phyloP scores from a whole-genome alignment of 1,139 yeast genomes.

The Protomyces inouyei region DNA sequence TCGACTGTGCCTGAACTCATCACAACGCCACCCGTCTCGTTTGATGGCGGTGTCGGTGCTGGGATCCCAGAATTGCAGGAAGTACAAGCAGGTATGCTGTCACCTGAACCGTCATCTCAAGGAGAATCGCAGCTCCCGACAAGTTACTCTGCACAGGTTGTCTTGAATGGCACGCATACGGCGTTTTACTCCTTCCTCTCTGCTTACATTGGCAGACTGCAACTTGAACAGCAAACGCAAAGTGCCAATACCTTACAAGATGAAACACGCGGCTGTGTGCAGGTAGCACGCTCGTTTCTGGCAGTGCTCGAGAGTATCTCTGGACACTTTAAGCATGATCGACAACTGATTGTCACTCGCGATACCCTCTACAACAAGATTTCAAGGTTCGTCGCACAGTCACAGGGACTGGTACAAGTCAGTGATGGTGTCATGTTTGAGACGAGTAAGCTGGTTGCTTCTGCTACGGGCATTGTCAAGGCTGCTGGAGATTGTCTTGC shows the following conservation, averaged over 20 bases:
- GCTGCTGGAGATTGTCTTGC: conserved; percentile 44
- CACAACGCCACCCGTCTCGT: conserved; percentile 24
- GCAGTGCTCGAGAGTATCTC: conserved; percentile 41
- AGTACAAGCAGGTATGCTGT: neutral
- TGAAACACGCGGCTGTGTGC: conserved; percentile 43
- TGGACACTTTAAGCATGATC: conserved; percentile 35
- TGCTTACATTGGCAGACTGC: conserved; percentile 39
- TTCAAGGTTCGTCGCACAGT: conserved; percentile 34
- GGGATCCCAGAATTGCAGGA: conserved; percentile 4
- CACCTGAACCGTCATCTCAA: neutral
- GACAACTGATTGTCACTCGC: conserved; percentile 40
- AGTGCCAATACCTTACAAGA: conserved; percentile 40
- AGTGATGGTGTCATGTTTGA: conserved; percentile 23
- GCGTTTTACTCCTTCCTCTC: conserved; percentile 68
- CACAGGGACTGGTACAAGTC: conserved; percentile 38
- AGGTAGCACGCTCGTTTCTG: conserved; percentile 44
- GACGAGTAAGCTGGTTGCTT: conserved; percentile 28
- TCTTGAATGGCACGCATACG: conserved; percentile 71
- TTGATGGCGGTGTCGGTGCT: conserved; percentile 10
- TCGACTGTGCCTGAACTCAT: conserved; percentile 1
- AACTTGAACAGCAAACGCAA: conserved; percentile 36
- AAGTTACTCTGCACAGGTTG: conserved; percentile 62
- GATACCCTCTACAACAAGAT: conserved; percentile 41
- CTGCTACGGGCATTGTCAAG: conserved; percentile 39
- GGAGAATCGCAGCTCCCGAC: neutral